Percentiles rank a stretch among this genome's conserved stretches.
Evolutionary conservation across 345 rosid species (phyloP).

Genomic region (Syzygium aqueum): DNA sequence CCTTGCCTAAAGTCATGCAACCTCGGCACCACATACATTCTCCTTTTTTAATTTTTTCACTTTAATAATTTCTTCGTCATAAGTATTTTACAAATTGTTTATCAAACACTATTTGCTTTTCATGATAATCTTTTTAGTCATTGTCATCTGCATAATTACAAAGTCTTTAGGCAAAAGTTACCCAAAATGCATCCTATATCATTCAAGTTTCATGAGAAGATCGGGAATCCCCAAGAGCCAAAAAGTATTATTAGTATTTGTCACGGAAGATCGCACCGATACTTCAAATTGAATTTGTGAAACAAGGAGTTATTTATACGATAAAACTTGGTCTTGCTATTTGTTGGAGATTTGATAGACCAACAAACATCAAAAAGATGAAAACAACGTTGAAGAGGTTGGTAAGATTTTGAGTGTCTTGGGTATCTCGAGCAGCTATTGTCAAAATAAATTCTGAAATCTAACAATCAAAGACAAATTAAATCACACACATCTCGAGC

Average conservation of each 20-base stretch:
- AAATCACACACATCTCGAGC: not conserved
- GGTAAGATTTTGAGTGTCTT: not conserved
- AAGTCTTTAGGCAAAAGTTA: not conserved
- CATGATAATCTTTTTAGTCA: not conserved
- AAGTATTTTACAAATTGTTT: not conserved
- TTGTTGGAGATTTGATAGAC: not conserved
- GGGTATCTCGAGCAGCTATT: not conserved
- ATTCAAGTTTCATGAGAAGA: not conserved
- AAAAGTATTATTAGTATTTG: not conserved
- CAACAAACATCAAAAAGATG: not conserved
- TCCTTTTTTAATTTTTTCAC: not conserved
- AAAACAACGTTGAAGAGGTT: not conserved
- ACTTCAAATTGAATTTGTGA: not conserved
- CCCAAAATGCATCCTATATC: not conserved
- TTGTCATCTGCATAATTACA: not conserved
- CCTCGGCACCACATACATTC: not conserved
- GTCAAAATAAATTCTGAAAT: not conserved
- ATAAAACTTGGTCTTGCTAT: not conserved
- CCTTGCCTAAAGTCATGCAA: not conserved
- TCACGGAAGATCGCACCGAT: not conserved
- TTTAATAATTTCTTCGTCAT: not conserved
- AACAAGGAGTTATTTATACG: not conserved
- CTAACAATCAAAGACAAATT: not conserved
- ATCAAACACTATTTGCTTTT: not conserved
- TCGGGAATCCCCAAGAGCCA: not conserved